These are phyloP conservation scores for Globisporangium splendens DNA, from an alignment of 352 stramenopile species.

Conservation along the genomic window DNA sequence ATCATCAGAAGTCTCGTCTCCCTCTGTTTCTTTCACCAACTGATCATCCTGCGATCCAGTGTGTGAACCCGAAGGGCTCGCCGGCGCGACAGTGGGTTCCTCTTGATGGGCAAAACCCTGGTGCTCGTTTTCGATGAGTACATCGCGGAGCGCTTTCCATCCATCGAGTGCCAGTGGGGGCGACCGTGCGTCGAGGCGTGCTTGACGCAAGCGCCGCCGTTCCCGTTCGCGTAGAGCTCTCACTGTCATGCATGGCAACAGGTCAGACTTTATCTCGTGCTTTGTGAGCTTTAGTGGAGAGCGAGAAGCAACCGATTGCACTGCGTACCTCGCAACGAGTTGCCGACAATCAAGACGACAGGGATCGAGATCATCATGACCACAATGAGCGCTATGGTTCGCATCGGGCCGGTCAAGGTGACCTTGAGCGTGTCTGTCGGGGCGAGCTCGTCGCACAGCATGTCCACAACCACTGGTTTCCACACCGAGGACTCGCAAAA, in stretches of 20 bases:
- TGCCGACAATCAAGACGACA: conserved; percentile 9
- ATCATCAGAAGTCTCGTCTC: not conserved
- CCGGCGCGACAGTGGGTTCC: not conserved
- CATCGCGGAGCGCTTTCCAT: conserved; percentile 22
- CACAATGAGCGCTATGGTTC: conserved; percentile 8
- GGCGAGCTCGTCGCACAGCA: conserved; percentile 20
- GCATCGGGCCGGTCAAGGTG: conserved; percentile 4
- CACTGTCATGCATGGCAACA: not conserved
- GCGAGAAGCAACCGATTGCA: not conserved
- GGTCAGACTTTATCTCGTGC: too few species aligned
- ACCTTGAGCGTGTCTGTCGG: not conserved
- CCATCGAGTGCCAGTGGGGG: conserved; percentile 12
- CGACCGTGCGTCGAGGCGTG: conserved; percentile 9
- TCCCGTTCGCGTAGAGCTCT: not conserved
- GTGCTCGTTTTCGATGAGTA: conserved; percentile 23
- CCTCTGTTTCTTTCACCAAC: not conserved
- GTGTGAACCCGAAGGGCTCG: not conserved
- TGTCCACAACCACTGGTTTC: conserved; percentile 14
- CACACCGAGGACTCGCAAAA: conserved; percentile 36
- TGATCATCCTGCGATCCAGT: not conserved
- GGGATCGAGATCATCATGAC: conserved; percentile 10
- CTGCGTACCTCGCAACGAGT: conserved; percentile 3
- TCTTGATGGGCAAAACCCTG: conserved; percentile 2
- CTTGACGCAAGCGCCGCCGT: not conserved
- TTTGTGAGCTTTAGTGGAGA: too few species aligned